phyloP scores from a whole-genome alignment of 768 basidiomycete species.

The Xerocomus spinulosus region DNA sequence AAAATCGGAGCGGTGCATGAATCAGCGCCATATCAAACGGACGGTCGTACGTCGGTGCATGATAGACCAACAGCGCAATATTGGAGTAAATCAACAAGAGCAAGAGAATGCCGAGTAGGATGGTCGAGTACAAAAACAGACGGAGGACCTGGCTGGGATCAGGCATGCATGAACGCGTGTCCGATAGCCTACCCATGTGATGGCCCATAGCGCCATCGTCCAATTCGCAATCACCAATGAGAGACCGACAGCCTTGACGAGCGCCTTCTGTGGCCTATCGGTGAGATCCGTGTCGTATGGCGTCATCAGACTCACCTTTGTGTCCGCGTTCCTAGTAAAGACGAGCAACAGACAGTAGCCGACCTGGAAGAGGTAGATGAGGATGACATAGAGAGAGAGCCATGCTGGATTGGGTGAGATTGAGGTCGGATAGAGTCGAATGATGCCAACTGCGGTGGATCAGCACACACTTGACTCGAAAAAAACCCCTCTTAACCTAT shows the following conservation, averaged over 20 bases:
- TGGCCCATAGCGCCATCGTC: slow-evolving; percentile 75
- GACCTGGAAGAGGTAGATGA: slow-evolving; percentile 63
- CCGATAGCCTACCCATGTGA: slow-evolving; percentile 53
- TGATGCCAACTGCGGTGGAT: slow-evolving; percentile 40
- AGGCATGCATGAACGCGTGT: background rate
- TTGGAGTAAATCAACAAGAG: slow-evolving; percentile 77
- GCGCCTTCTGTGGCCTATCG: slow-evolving; percentile 42
- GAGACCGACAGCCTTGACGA: slow-evolving; percentile 77
- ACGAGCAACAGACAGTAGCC: slow-evolving; percentile 83
- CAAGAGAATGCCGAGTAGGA: slow-evolving; percentile 67
- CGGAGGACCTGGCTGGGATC: slow-evolving; percentile 51
- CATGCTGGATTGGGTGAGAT: slow-evolving; percentile 62
- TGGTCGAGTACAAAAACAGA: slow-evolving; percentile 71
- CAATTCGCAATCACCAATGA: slow-evolving; percentile 76
- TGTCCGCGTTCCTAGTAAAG: slow-evolving; percentile 65
- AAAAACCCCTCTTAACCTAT: slow-evolving; percentile 36
- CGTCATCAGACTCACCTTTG: slow-evolving; percentile 55
- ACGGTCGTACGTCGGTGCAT: slow-evolving; percentile 49
- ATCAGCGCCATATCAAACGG: slow-evolving; percentile 81
- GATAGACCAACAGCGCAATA: slow-evolving; percentile 70
- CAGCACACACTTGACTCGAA: background rate
- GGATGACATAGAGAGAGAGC: slow-evolving; percentile 56
- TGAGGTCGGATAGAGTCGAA: slow-evolving; percentile 55
- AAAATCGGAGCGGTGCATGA: slow-evolving; percentile 78
- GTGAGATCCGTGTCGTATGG: no score